Conservation (phyloP, 2,329 filamentous ascomycete genomes). For the Fusarium zealandicum region DNA sequence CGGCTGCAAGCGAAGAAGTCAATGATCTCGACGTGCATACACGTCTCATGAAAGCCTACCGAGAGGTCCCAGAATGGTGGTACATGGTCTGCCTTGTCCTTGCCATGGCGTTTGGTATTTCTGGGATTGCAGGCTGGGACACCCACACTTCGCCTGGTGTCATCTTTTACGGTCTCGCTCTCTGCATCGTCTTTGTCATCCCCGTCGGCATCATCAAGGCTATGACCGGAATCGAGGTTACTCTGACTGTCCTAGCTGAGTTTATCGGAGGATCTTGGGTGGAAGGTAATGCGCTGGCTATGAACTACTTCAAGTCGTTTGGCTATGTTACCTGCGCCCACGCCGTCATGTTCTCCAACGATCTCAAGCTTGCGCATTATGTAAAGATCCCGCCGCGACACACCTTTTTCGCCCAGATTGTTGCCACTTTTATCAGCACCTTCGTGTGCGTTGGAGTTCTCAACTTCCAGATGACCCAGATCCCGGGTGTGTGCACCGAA, state of each 20-base stretch:
- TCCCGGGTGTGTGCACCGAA: constrained; percentile 57
- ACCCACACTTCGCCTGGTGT: constrained; percentile 60
- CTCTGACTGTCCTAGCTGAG: constrained; percentile 60
- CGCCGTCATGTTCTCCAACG: constrained; percentile 59
- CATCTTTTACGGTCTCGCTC: constrained; percentile 58
- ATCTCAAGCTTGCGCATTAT: constrained; percentile 60
- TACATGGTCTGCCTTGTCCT: constrained; percentile 53
- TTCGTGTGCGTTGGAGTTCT: constrained; percentile 59
- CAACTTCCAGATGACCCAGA: constrained; percentile 58
- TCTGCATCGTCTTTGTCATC: constrained; percentile 60
- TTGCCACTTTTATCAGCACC: constrained; percentile 62
- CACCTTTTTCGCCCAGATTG: constrained; percentile 65
- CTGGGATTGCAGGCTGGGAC: constrained; percentile 56
- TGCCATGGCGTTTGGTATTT: constrained; percentile 56
- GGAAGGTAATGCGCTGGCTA: constrained; percentile 58
- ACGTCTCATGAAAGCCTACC: constrained; percentile 56
- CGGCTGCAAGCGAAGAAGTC: constrained; percentile 46
- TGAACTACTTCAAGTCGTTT: constrained; percentile 64
- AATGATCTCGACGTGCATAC: constrained; percentile 57
- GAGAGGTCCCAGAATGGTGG: constrained; percentile 63
- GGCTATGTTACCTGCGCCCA: constrained; percentile 59
- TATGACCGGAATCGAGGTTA: constrained; percentile 61
- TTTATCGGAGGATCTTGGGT: constrained; percentile 61
- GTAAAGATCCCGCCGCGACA: constrained; percentile 68
- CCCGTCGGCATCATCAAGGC: constrained; percentile 61